phyloP scores from a whole-genome alignment of 2,329 filamentous ascomycete species.

The Trichoderma hamatum region DNA sequence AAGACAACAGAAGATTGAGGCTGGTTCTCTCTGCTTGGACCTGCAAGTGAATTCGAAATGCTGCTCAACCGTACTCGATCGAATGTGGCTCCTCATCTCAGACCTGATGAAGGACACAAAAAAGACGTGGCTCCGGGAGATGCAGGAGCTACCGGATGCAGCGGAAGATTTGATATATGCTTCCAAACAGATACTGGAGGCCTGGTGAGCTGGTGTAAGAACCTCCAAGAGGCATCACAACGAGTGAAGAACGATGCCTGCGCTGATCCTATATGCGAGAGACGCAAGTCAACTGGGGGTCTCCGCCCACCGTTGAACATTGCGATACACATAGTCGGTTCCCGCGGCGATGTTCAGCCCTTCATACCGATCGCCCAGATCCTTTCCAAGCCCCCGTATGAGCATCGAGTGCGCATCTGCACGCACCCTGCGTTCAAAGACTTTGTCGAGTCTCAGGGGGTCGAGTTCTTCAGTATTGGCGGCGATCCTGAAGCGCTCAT shows the following conservation, averaged over 20 bases:
- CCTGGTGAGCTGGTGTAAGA: conserved; percentile 35
- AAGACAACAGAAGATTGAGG: neutral
- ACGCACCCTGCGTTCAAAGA: conserved; percentile 58
- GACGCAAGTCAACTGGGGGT: conserved; percentile 23
- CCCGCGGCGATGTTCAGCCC: conserved; percentile 49
- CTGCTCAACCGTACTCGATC: conserved; percentile 31
- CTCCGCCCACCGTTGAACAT: conserved; percentile 36
- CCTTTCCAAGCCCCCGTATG: conserved; percentile 41
- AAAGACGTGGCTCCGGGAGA: conserved; percentile 32
- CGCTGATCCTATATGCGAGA: neutral
- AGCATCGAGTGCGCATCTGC: conserved; percentile 59
- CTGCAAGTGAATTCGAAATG: conserved; percentile 4
- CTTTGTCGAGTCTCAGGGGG: conserved; percentile 54
- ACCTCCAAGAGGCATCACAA: conserved; percentile 29
- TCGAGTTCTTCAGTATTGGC: conserved; percentile 62
- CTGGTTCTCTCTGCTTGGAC: neutral
- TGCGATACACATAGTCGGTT: conserved; percentile 41
- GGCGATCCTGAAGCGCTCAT: conserved; percentile 57
- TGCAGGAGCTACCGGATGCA: conserved; percentile 32
- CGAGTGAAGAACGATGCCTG: conserved; percentile 5
- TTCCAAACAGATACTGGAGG: conserved; percentile 37
- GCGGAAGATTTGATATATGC: conserved; percentile 39
- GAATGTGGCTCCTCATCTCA: conserved; percentile 35
- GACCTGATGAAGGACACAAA: conserved; percentile 31
- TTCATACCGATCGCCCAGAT: conserved; percentile 60